Evolutionary conservation across 495 filamentous ascomycete genomes (phyloP).

Genomic region (Jackrogersella minutella): DNA sequence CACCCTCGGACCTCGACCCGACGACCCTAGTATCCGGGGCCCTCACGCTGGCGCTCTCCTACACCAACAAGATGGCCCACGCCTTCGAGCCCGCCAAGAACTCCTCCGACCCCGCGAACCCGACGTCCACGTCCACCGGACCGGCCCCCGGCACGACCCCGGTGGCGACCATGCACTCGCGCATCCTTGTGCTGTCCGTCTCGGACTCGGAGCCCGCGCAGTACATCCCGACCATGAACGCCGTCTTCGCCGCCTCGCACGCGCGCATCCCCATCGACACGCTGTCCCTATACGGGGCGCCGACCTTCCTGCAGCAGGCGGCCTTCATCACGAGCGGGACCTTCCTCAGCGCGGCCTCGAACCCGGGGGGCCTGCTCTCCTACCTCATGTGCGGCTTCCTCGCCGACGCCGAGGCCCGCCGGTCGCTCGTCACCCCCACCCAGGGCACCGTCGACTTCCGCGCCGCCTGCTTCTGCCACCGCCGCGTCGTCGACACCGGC

Average conservation of each 20-base stretch:
- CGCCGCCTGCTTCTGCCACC: constrained; percentile 96
- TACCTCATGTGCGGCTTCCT: constrained; percentile 97
- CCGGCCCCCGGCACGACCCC: background rate
- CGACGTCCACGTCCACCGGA: constrained; percentile 29
- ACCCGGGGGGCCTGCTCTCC: constrained; percentile 74
- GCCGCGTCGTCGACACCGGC: constrained; percentile 87
- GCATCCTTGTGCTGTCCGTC: constrained; percentile 84
- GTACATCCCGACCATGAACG: constrained; percentile 98
- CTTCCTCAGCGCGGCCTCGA: constrained; percentile 75
- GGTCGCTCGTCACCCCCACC: constrained; percentile 74
- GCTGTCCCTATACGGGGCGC: constrained; percentile 78
- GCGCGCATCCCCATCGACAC: constrained; percentile 89
- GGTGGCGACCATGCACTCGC: constrained; percentile 67
- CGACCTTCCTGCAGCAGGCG: constrained; percentile 94
- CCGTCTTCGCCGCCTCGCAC: constrained; percentile 92
- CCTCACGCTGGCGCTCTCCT: constrained; percentile 84
- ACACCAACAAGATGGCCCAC: constrained; percentile 74
- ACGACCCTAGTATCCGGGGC: constrained; percentile 89
- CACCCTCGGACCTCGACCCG: constrained; percentile 61
- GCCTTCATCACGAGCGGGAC: constrained; percentile 88
- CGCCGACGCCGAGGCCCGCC: constrained; percentile 72
- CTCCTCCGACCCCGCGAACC: constrained; percentile 41
- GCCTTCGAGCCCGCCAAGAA: constrained; percentile 47
- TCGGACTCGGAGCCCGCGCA: constrained; percentile 84
- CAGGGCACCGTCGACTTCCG: constrained; percentile 93